Evolutionary conservation across 345 rosid species (phyloP).

Genomic region (Trapa bicornis): DNA sequence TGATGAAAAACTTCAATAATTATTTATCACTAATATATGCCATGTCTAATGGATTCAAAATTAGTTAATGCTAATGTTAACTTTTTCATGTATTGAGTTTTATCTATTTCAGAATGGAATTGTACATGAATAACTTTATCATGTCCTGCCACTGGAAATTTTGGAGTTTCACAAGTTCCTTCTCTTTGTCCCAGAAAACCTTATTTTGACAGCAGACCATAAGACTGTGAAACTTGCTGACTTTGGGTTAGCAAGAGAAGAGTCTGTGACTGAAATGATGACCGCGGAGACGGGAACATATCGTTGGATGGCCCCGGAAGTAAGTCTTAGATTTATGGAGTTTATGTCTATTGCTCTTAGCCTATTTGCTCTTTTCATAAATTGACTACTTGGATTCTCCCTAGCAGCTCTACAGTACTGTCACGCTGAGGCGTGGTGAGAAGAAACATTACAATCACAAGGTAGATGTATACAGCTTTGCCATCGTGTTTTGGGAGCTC

Average conservation of each 20-base stretch:
- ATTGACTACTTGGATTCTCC: conserved; percentile 13
- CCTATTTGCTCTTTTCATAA: neutral
- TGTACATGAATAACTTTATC: too few relatives aligned
- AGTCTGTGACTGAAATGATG: conserved; percentile 98
- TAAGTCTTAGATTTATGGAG: conserved; percentile 1
- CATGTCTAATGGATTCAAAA: neutral
- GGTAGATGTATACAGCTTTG: conserved; percentile 94
- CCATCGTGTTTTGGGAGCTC: conserved; percentile 97
- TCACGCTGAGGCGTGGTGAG: conserved; percentile 91
- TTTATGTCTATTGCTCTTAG: conserved; percentile 4
- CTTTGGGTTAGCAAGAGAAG: conserved; percentile 99
- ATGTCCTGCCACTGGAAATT: neutral
- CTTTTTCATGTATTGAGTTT: neutral
- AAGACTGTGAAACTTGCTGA: conserved; percentile 89
- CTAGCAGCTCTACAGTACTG: conserved; percentile 81
- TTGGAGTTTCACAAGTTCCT: neutral
- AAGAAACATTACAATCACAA: conserved; percentile 93
- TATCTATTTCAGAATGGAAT: neutral
- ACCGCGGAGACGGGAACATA: conserved; percentile 99
- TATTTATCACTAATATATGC: neutral
- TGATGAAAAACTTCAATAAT: neutral
- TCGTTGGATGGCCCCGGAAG: conserved; percentile 99
- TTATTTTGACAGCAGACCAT: conserved; percentile 76
- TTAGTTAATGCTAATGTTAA: neutral
- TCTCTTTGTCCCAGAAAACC: conserved; percentile 47